Evolutionary conservation across 352 stramenopile species (phyloP), one percentile per base, ranked within the genome.

Genomic region (Phytophthora lateralis): DNA sequence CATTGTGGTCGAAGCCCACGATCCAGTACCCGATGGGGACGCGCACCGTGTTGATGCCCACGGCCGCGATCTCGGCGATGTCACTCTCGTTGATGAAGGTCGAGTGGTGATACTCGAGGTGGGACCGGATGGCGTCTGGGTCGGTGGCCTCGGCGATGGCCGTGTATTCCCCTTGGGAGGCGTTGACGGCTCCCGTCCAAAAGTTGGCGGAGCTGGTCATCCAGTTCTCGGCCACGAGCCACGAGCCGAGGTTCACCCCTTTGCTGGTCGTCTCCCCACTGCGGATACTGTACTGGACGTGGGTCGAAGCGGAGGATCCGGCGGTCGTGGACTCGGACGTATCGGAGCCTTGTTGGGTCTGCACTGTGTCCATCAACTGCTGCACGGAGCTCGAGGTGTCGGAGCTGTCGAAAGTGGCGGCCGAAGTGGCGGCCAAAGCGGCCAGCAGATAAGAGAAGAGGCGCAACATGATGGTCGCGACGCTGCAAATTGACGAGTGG

Each of bases 21-120:
- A 95, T 91, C 85, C 83, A 95, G 60, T 89, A 93, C 14, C 85
- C 85, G 3, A 95, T 69, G 0, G 85, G 82, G 9, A 94, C 83
- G 6, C 85, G 83, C n/a, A 94, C 81, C 1, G 84, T 92, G 62
- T 95, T 93, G 63, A 95, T 75, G 0, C 83, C 82, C 8, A 80
- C 66, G 5, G 55, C 64, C 0, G 78, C 80, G 47, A 95, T 93
- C 7, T 62, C 69, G 5, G 55, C 56, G 55, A 95, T 91, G 27
- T 91, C 83, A 7, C 57, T 55, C 49, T 93, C 81, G 0, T 70
- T 93, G 58, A 93, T 90, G 49, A 88, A 95, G 6, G 65, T 81
- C 15, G 55, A 48, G 32, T 82, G 82, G 58, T 94, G 85, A 27
- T 67, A 62, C 29, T 81, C 74, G 34, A 91, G 76, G 11, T 80